Evolutionary conservation across 1,139 yeast genomes (phyloP), one percentile per base, ranked within the genome.

Genomic region (Diutina pseudorugosa): DNA sequence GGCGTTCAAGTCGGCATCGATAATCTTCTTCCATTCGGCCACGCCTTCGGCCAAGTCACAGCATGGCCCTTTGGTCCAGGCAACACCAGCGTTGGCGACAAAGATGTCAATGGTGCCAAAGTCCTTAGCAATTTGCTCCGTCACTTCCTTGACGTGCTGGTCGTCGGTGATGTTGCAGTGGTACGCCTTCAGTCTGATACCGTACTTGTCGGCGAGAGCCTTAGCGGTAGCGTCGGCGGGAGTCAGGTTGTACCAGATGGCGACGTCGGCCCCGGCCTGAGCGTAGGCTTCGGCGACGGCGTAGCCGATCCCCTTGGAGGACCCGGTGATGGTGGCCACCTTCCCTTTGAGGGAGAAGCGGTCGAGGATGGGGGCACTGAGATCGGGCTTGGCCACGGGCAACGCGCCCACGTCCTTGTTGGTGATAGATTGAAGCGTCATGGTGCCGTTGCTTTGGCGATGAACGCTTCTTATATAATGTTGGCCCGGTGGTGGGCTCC

Each of bases 41-140:
- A 74, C 78, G 43, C 73, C 73, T 23, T 68, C 68, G 23, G 20
- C 40, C 55, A 71, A 69, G 53, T 85, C 88, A 55, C 85, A 70
- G 60, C 82, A 65, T 43, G 83, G 75, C 23, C 95, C 96, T 25
- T 80, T 79, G 41, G 82, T 77, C 95, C 95, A 89, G 30, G 94
- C 87, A 47, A 87, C 80, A 56, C 96, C 96, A 23, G 96, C 96
- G 66, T 89, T 89, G 62, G 95, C 94, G 30, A 89, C 95, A 64
- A 88, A 84, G 33, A 85, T 76, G 64, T 89, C 96, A 60, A 89
- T 83, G 56, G 82, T 80, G 43, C 82, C 82, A 65, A 90, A 89
- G 62, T 88, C 95, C 59, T 72, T 61, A 59, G 75, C 81, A 57
- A 83, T 85, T 62, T 79, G 78, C 41, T 66, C 65, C 53, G 88